phyloP scores from a whole-genome alignment of 495 filamentous ascomycete genomes.

The Oidiodendron maius region DNA sequence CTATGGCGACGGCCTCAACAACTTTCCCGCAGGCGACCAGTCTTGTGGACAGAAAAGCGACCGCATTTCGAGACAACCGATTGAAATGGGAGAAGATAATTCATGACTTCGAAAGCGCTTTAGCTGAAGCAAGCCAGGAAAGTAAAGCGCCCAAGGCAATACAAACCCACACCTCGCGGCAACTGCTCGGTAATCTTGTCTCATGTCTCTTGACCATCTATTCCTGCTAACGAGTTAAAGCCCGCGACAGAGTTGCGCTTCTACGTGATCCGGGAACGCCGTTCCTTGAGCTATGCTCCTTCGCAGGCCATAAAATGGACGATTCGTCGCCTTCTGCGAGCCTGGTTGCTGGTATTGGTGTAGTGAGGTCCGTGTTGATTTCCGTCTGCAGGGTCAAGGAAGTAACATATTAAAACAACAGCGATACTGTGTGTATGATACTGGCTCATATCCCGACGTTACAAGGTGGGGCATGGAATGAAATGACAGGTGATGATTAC shows the following conservation, averaged over 20 bases:
- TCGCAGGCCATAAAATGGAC: slow-evolving; percentile 7
- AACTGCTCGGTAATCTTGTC: background rate
- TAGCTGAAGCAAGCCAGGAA: background rate
- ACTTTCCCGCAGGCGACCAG: slow-evolving; percentile 1
- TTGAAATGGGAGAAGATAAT: slow-evolving; percentile 1
- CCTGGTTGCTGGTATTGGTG: slow-evolving; percentile 10
- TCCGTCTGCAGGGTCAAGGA: too few relatives aligned
- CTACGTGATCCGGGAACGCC: slow-evolving; percentile 5
- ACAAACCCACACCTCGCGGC: background rate
- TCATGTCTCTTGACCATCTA: background rate
- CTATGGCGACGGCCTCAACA: too few relatives aligned
- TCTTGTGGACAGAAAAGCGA: background rate
- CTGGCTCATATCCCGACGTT: slow-evolving; percentile 11
- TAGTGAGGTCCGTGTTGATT: slow-evolving; percentile 10
- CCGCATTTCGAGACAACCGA: background rate
- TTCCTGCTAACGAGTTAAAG: background rate
- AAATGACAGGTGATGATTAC: slow-evolving; percentile 4
- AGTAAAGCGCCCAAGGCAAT: background rate
- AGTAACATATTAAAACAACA: too few relatives aligned
- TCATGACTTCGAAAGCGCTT: background rate
- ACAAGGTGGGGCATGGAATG: slow-evolving; percentile 12
- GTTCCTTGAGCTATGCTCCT: slow-evolving; percentile 8
- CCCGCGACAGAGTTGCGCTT: slow-evolving; percentile 12
- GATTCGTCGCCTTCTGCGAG: slow-evolving; percentile 12
- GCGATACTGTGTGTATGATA: slow-evolving; percentile 14